Base-by-base conservation (phyloP, 164 flowering plant species). In the Echeveria elegans region DNA sequence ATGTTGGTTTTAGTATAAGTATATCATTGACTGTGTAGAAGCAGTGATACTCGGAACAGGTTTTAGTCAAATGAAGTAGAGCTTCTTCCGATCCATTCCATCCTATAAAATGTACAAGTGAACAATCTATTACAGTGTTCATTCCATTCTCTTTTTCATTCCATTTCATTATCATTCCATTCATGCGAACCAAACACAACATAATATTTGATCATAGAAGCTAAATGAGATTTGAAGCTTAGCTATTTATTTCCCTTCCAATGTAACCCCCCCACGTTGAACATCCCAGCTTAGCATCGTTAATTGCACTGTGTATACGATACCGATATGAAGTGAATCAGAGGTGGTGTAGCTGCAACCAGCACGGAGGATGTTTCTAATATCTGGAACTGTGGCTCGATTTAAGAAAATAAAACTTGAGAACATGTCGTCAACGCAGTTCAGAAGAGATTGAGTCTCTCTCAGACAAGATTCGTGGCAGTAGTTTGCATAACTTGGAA, bases 401-500 rank as follows among this genome's bases (percentile, higher is more conserved):
- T 80, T 80, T 37, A 53, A 45, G 72, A 80, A 80, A 4, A 66
- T 4, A 68, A 78, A 80, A 70, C 65, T 56, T 1, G 76, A 53
- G 0, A 74, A 60, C 6, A 71, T 37, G 41, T 67, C 63, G 4
- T 76, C 72, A 24, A 80, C 47, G 64, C 81, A 80, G 14, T 74
- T 72, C 24, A 80, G 79, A 34, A 78, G 65, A 14, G 21, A 43
- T 53, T 76, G 68, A 30, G 83, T 80, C 52, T 80, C 83, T 18
- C 34, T 64, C 1, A 78, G 63, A 64, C 83, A 80, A 34, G 81
- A 81, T 61, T 81, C 81, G 19, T 36, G 37, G 80, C 83, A 80
- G 68, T 76, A 78, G 19, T 72, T 63, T 0, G 74, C 77, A 8
- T 62, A 65, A 6, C 34, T 26, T 34, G 81, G 81, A 4, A 78